These are phyloP conservation scores for Skeletonema costatum DNA, from an alignment of 108 stramenopile genomes.

Conservation along the genomic window DNA sequence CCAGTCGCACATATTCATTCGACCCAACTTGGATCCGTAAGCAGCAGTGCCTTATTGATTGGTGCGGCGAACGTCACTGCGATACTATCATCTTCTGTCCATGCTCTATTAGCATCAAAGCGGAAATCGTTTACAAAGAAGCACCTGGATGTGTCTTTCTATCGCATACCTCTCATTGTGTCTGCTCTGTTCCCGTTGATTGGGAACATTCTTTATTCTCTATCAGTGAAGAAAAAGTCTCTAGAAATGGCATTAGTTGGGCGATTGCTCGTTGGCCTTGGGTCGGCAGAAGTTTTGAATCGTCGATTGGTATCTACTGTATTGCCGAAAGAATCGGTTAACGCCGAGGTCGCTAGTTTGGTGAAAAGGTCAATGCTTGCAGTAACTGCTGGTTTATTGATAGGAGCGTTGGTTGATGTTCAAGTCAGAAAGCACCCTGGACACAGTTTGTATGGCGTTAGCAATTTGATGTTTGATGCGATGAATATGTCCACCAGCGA, in stretches of 20 bases:
- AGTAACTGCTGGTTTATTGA: slow-evolving; percentile 21
- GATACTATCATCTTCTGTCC: slow-evolving; percentile 23
- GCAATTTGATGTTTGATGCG: not conserved
- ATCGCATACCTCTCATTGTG: slow-evolving; percentile 23
- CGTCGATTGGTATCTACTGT: slow-evolving; percentile 22
- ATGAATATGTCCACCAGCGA: not conserved
- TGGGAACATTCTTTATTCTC: slow-evolving; percentile 42
- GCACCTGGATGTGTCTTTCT: slow-evolving; percentile 16
- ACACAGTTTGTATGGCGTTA: not conserved
- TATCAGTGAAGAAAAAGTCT: slow-evolving; percentile 13
- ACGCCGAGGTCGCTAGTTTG: slow-evolving; percentile 27
- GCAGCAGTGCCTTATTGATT: slow-evolving; percentile 22
- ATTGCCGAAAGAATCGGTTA: slow-evolving; percentile 21
- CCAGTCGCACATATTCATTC: slow-evolving; percentile 35
- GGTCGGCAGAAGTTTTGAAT: slow-evolving; percentile 33
- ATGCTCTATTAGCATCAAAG: slow-evolving; percentile 27
- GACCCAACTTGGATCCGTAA: slow-evolving; percentile 24
- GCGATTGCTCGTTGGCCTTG: slow-evolving; percentile 43
- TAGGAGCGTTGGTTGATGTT: slow-evolving; percentile 35
- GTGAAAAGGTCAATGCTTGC: slow-evolving; percentile 16
- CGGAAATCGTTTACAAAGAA: slow-evolving; percentile 26
- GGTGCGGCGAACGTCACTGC: slow-evolving; percentile 36
- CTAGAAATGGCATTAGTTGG: slow-evolving; percentile 37
- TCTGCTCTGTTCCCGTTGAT: slow-evolving; percentile 18
- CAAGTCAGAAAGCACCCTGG: slow-evolving; percentile 8